Evolutionary conservation across 164 flowering plant species (phyloP), one percentile per base, ranked within the genome.

Genomic region (Nymphaea thermarum): DNA sequence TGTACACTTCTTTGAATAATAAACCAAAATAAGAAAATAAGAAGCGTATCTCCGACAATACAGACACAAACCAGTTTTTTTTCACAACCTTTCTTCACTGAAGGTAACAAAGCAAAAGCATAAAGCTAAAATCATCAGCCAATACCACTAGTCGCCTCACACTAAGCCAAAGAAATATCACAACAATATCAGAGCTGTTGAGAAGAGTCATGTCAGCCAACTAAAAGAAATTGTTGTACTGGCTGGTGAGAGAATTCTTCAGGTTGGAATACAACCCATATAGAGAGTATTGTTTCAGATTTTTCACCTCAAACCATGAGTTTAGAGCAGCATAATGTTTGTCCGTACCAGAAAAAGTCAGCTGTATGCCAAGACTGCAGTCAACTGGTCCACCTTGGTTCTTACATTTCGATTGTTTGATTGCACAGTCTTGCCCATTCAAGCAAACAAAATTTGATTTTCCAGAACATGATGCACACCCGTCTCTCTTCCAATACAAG

Each of bases 321-420:
- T 94, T 91, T 72, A 94, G 85, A 65, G 77, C 86, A 2, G 72
- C 65, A 11, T 79, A 70, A 67, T 94, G 93, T 78, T 94, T 91
- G 75, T 94, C 99, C 62, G 99, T 94, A 67, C 99, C 99, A 5
- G 99, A 91, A 73, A 92, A 94, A 2, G 98, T 90, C 42, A 91
- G 45, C 64, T 94, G 99, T 70, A 94, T 90, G 43, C 96, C 92
- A 36, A 91, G 76, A 80, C 98, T 94, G 79, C 99, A 94, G 74
- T 94, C 99, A 5, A 81, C 93, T 44, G 73, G 15, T 3, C 93
- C 96, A 15, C 90, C 89, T 43, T 62, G 76, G 72, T 64, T 76
- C 71, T 77, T 86, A 75, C 99, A 94, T 72, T 44, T 76, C 11
- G 67, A 66, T 25, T 85, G 79, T 77, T 59, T 80, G 71, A 90